Percentiles rank a stretch among this genome's conserved stretches.
phyloP scores from a whole-genome alignment of 331 rosid species.

The Spiraea crenata region DNA sequence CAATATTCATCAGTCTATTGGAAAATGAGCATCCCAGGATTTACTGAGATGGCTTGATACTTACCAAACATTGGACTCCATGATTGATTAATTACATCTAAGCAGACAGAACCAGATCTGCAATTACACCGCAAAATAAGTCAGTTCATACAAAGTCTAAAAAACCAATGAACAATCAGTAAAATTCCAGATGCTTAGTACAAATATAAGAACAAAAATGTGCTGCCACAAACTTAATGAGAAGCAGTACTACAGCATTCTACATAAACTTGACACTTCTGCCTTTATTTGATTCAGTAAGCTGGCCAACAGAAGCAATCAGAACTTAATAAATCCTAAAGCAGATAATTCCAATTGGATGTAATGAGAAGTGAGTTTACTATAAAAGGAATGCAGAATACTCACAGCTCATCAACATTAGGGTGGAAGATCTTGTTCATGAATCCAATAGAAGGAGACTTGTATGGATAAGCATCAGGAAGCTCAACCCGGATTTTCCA shows the following conservation, averaged over 20 bases:
- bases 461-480: conserved; percentile 86
- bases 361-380: neutral
- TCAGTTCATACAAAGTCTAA: conserved; percentile 28
- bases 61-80: conserved; percentile 98
- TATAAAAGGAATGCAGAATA: conserved; percentile 23
- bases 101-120: conserved; percentile 93
- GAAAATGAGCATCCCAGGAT: conserved; percentile 15
- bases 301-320: neutral
- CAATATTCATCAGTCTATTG: neutral
- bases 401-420: conserved; percentile 87
- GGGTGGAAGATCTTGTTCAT: conserved; percentile 93
- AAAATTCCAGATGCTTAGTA: neutral
- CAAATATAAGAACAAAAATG: neutral
- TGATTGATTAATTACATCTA: conserved; percentile 92
- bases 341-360: conserved; percentile 6
- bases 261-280: neutral
- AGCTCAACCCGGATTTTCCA: conserved; percentile 93
- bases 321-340: neutral
- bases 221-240: conserved; percentile 7
- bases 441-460: conserved; percentile 84
- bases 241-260: neutral
- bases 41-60: conserved; percentile 17
- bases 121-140: conserved; percentile 30
- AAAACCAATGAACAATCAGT: neutral
- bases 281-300: neutral